Evolutionary conservation across 306 rosid genomes (phyloP), one percentile per base, ranked within the genome.

Genomic region (Cicer yamashitae): DNA sequence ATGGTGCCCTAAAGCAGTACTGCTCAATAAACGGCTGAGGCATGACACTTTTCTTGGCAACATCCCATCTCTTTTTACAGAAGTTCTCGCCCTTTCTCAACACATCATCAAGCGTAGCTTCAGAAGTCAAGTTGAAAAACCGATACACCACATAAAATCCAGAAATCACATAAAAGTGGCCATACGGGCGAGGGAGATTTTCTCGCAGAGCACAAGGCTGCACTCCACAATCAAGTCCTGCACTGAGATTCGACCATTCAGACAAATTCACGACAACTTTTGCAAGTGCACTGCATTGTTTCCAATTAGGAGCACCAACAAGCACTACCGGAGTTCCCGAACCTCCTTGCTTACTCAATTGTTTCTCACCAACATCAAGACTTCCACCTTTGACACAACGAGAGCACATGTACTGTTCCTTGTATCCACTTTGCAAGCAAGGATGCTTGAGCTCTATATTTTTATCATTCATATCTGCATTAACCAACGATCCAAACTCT

Each of bases 1-100:
- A 94, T 7, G 97, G 97, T 30, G 98, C 96, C 80, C 98, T 90
- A 78, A 94, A 94, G 88, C 98, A 94, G 78, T 94, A 94, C 78
- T 91, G 98, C 86, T 94, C 98, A 66, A 94, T 91, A 80, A 87
- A 94, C 67, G 98, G 96, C 78, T 94, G 98, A 10, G 97, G 96
- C 48, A 85, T 83, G 81, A 94, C 98, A 80, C 97, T 94, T 58
- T 70, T 82, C 89, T 62, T 86, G 1, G 97, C 98, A 68, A 82
- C 82, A 17, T 91, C 96, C 98, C 98, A 94, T 53, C 83, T 84
- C 70, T 79, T 88, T 37, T 82, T 96, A 77, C 99, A 94, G 68
- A 91, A 94, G 8, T 40, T 82, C 70, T 73, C 82, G 69, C 98
- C 96, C 79, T 84, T 94, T 80, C 89, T 90, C 84, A 94, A 74